These are phyloP conservation scores for Nakazawaea wyomingensis DNA, from an alignment of 805 yeast species.

Conservation along the genomic window DNA sequence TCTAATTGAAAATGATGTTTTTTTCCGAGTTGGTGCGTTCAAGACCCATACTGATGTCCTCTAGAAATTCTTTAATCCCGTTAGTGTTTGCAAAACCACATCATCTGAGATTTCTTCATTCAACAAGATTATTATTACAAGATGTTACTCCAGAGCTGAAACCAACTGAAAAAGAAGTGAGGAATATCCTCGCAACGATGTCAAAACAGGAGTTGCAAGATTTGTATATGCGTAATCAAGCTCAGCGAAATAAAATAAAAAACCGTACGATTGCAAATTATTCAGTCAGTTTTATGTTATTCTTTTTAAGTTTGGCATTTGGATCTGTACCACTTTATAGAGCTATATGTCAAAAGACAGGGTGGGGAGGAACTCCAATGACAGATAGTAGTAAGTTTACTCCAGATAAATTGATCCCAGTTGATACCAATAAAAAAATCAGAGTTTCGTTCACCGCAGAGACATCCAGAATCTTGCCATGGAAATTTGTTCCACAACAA, in stretches of 20 bases:
- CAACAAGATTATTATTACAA: not conserved
- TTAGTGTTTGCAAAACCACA: not conserved
- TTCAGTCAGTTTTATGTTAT: conserved; percentile 59
- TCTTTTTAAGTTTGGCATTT: conserved; percentile 74
- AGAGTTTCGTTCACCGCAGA: conserved; percentile 87
- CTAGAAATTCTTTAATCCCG: not conserved
- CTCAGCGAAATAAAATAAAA: conserved; percentile 25
- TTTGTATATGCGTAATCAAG: conserved; percentile 22
- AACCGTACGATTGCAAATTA: conserved; percentile 60
- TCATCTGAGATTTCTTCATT: not conserved
- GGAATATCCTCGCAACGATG: conserved; percentile 23
- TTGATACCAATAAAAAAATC: conserved; percentile 77
- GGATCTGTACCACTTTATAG: conserved; percentile 92
- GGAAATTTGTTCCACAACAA: conserved; percentile 94
- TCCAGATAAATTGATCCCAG: conserved; percentile 82
- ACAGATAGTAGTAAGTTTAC: conserved; percentile 80
- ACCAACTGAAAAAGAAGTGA: conserved; percentile 7
- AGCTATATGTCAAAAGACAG: conserved; percentile 89
- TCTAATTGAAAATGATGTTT: too few species aligned
- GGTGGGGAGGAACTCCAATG: conserved; percentile 93
- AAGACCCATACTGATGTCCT: too few species aligned
- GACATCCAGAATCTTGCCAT: conserved; percentile 83
- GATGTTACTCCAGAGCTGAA: not conserved
- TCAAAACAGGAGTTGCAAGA: conserved; percentile 26
- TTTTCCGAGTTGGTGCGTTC: too few species aligned